Evolutionary conservation across 164 flowering plant species (phyloP).

Genomic region (Echeveria elegans): DNA sequence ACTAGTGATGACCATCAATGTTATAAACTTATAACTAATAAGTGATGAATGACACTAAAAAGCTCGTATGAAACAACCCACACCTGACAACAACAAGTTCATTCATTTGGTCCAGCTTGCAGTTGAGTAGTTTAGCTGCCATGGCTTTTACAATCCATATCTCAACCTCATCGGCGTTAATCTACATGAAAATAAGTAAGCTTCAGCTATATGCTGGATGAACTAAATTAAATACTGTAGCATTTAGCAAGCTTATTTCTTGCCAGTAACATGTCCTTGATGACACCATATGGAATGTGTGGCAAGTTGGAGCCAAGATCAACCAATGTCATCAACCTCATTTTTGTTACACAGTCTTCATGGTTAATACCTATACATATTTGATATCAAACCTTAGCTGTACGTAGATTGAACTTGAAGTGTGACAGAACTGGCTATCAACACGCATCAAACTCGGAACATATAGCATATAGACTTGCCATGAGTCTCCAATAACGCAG

Average conservation of each 20-base stretch:
- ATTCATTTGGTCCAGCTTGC: constrained; percentile 98
- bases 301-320: constrained; percentile 66
- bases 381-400: not conserved
- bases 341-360: constrained; percentile 85
- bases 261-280: constrained; percentile 74
- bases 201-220: not conserved
- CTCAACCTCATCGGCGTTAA: constrained; percentile 78
- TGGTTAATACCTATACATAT: constrained; percentile 60
- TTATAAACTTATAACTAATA: no score
- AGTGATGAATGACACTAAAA: no score
- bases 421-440: not conserved
- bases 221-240: constrained; percentile 1
- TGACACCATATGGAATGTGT: constrained; percentile 61
- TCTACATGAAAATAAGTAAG: constrained; percentile 26
- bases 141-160: constrained; percentile 91
- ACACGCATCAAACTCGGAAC: not conserved
- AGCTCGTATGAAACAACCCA: not conserved
- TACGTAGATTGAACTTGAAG: not conserved
- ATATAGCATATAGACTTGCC: constrained; percentile 29
- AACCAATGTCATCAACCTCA: constrained; percentile 82
- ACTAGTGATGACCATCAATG: not conserved
- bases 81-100: constrained; percentile 73
- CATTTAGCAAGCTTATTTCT: constrained; percentile 6
- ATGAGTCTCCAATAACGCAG: constrained; percentile 50
- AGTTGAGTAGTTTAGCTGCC: constrained; percentile 67